Base-by-base conservation (phyloP, 108 stramenopile genomes). In the Skeletonema potamos region DNA sequence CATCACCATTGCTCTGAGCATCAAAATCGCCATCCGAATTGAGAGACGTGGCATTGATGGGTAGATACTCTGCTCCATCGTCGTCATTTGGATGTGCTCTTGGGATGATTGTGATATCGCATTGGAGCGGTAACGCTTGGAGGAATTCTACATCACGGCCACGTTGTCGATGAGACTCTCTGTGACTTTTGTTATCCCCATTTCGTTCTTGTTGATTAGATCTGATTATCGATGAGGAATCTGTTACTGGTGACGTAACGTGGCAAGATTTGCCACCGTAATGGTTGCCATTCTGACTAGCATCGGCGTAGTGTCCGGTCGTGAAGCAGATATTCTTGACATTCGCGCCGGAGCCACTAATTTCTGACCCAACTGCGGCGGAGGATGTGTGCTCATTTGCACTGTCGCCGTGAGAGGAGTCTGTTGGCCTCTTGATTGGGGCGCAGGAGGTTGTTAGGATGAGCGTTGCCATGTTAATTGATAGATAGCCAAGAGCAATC, bases 51-150 rank as follows among this genome's bases (percentile, higher is more conserved):
- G 33, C 17, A 51, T 51, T 51, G 48, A 7, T n/a, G n/a, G 48
- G n/a, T 22, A 7, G 6, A 22, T 4, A 34, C 34, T 34, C 34
- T 34, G 4, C 34, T 6, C 34, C 34, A 34, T 34, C 7, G 7
- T 34, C 7, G 4, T 51, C 48, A 51, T 3, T 9, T 9, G 48
- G 22, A 22, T 22, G 55, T 0, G 58, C 26, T 46, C 64, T 61
- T 11, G 68, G 67, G 20, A 77, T 18, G 51, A 70, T 27, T 9
- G 64, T 37, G 26, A 77, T 27, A 51, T 77, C 76, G 62, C 76
- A 77, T 65, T 70, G 76, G 44, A 77, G 32, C 0, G 76, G 76
- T 13, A 48, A 64, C n/a, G 76, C 65, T 18, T 33, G 30, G 8
- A 77, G 24, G 24, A 33, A 54, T 27, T 37, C 36, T 24, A 63